A percentile compares a stretch with the other conserved stretches of the same genome.
Conservation (phyloP, 2,329 filamentous ascomycete species). For the Hypoxylon sp. region DNA sequence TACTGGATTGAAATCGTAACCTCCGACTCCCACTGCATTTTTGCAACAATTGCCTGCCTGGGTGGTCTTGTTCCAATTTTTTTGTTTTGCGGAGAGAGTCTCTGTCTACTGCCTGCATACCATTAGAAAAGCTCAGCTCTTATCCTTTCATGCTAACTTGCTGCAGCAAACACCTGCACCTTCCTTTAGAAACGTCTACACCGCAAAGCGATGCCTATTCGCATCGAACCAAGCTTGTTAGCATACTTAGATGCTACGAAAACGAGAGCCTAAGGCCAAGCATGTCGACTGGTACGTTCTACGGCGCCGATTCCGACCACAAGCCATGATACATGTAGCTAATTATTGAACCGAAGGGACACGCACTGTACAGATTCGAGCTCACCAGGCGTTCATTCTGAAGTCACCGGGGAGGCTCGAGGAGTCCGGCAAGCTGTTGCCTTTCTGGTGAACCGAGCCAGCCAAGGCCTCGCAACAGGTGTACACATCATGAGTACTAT, state of each 20-base stretch:
- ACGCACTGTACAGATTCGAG: slow-evolving; percentile 29
- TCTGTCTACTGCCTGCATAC: background rate
- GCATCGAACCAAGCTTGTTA: slow-evolving; percentile 18
- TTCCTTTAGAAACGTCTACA: slow-evolving; percentile 17
- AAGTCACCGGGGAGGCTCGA: slow-evolving; percentile 41
- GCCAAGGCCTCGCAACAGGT: slow-evolving; percentile 9
- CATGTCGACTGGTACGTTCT: slow-evolving; percentile 44
- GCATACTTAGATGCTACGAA: slow-evolving; percentile 31
- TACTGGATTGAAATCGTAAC: slow-evolving; percentile 18
- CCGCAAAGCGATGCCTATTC: slow-evolving; percentile 40
- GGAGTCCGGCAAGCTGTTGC: slow-evolving; percentile 10
- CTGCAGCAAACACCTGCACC: slow-evolving; percentile 8
- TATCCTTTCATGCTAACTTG: slow-evolving; percentile 16
- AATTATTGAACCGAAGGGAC: slow-evolving; percentile 26
- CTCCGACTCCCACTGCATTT: background rate
- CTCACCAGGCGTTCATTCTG: slow-evolving; percentile 38
- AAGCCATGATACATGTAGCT: slow-evolving; percentile 15
- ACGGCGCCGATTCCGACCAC: background rate
- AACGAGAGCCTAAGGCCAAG: slow-evolving; percentile 36
- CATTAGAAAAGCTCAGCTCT: background rate
- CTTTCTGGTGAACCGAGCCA: slow-evolving; percentile 17
- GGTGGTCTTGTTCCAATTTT: background rate
- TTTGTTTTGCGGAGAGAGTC: slow-evolving; percentile 4
- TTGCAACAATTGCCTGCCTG: background rate
- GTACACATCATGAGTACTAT: slow-evolving; percentile 37